Base-by-base conservation (phyloP, 2,329 filamentous ascomycete genomes). In the Epichloe typhina region DNA sequence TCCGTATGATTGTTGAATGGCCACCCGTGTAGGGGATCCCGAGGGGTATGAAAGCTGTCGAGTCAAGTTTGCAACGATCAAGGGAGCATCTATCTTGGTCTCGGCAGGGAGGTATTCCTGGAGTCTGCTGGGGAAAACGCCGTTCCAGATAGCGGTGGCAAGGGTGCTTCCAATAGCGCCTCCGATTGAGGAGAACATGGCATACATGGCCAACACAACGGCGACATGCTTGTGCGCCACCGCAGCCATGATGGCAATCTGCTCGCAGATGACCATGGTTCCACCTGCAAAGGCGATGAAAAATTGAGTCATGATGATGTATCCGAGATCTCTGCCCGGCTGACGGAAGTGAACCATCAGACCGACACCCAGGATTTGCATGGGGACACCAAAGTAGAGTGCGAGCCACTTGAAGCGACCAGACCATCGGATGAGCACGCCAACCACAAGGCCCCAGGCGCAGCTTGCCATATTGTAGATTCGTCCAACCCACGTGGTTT, bases 201-300 rank as follows among this genome's bases (percentile, higher is more conserved):
- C 68, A 1, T 75, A 59, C 19, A 75, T 58, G 0, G 73, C 71
- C 19, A 76, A 65, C 2, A 66, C 69, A 4, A 71, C 71, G 26
- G 77, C 75, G 5, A 80, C 67, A 41, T 78, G 70, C 48, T 75
- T 69, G 47, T 79, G 77, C 52, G 72, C 72, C 15, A 74, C 73
- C 3, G 74, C 71, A 0, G 75, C 69, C 62, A 82, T 75, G 40
- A 82, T 72, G 5, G 77, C 76, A 56, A 83, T 74, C 53, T 83
- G 73, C 55, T 76, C 67, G 50, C 71, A 69, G 17, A 77, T 56
- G 12, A 75, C 76, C 57, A 77, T 76, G 62, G 78, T 75, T 52
- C 72, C 74, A 31, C 70, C 75, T 12, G 66, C 75, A 13, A 75
- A 66, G 6, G 75, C 74, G 53, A 79, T 71, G 46, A 78, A 70